Base-by-base conservation (phyloP, 139 green algal genomes). In the Marvania coccoides region DNA sequence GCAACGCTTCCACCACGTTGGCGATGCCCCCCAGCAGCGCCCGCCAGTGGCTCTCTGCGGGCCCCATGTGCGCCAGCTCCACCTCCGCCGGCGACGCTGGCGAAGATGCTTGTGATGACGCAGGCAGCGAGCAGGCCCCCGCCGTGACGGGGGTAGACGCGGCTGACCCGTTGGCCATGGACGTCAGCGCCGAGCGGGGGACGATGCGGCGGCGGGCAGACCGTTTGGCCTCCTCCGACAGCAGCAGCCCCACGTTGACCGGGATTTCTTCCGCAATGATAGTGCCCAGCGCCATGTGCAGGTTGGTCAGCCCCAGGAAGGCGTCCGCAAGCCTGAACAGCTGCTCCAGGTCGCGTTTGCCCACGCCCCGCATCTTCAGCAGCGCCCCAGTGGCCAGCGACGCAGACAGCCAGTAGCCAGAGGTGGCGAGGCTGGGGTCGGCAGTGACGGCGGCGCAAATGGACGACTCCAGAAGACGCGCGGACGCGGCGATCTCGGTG, bases 181-280 rank as follows among this genome's bases (percentile, higher is more conserved):
- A 12, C n/a, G 10, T 36, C 48, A 13, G 13, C 9, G 47, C 30
- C 36, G 23, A 6, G 54, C 63, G 45, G 7, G 24, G 35, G 5
- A 12, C 19, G 7, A 29, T 30, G 13, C 45, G 38, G 26, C 70
- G 58, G 36, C 76, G 55, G 29, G 78, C 75, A 30, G 48, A 42
- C 6, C 67, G 61, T 61, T 82, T 83, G 35, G 79, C 79, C 7
- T 83, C 76, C 8, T 82, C 79, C 26, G 61, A 73, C 36, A 85
- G 62, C 61, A 85, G 69, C 15, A 61, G 29, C 38, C 23, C n/a
- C n/a, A 71, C 47, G 33, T 63, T 58, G 5, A 86, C 65, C 5
- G 72, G 73, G 51, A 86, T 61, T 61, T 63, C 64, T 7, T 80
- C 76, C 0, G 80, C 53, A 8, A 86, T 67, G 28, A 33, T 60